Evolutionary conservation across 768 basidiomycete genomes (phyloP).

Genomic region (Panus rudis): DNA sequence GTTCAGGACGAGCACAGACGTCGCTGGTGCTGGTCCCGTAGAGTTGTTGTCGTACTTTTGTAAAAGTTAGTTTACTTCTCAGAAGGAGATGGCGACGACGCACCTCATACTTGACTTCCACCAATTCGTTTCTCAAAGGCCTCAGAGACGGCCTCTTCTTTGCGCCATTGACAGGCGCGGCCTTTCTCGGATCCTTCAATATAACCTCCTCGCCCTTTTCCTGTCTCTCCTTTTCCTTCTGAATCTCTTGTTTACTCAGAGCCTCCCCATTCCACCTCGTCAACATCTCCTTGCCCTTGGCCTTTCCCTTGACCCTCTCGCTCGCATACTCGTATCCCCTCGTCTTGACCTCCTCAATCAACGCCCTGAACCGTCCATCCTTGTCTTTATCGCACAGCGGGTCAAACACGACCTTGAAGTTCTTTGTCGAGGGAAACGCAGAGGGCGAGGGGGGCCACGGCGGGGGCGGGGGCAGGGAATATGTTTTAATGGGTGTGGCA

Average conservation of each 20-base stretch:
- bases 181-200: slow-evolving; percentile 50
- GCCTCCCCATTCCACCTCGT: slow-evolving; percentile 50
- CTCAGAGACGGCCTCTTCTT: slow-evolving; percentile 21
- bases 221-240: slow-evolving; percentile 36
- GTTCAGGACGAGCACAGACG: slow-evolving; percentile 63
- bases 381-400: slow-evolving; percentile 42
- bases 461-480: slow-evolving; percentile 38
- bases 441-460: slow-evolving; percentile 50
- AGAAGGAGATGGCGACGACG: slow-evolving; percentile 15
- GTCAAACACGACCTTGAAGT: slow-evolving; percentile 63
- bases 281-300: slow-evolving; percentile 54
- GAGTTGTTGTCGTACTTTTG: slow-evolving; percentile 71
- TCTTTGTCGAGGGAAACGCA: slow-evolving; percentile 39
- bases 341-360: slow-evolving; percentile 38
- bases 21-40: slow-evolving; percentile 63
- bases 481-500: slow-evolving; percentile 22
- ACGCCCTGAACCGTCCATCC: slow-evolving; percentile 30
- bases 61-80: background rate
- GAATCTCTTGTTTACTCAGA: no score
- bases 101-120: slow-evolving; percentile 52
- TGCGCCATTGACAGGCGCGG: slow-evolving; percentile 28
- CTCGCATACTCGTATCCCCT: slow-evolving; percentile 17
- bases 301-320: slow-evolving; percentile 51
- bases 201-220: no score
- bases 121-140: slow-evolving; percentile 32